Percentiles rank a stretch among this genome's conserved stretches.
Evolutionary conservation across 1,139 yeast genomes (phyloP).

Genomic region (Magnusiomyces ingens): DNA sequence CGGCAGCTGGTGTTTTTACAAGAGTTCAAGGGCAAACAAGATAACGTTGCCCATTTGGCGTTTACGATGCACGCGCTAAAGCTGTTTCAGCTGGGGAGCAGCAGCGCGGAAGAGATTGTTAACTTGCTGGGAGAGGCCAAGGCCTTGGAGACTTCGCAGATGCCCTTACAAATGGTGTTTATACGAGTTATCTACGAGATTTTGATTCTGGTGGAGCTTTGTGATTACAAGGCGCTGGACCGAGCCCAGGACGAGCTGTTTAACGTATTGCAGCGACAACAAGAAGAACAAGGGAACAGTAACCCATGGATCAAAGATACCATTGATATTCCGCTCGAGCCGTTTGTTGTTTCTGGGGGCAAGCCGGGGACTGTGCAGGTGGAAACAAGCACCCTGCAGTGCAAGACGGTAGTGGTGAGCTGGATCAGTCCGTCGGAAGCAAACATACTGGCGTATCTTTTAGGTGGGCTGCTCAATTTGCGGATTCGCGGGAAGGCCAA

Average conservation of each 20-base stretch:
- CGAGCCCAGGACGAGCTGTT: constrained; percentile 1
- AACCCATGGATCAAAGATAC: constrained; percentile 1
- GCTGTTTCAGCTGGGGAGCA: constrained; percentile 9
- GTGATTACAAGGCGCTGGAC: not conserved
- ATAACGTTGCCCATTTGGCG: constrained; percentile 11
- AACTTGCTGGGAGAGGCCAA: constrained; percentile 3
- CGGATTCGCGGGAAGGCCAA: constrained; percentile 7
- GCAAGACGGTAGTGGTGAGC: constrained; percentile 5
- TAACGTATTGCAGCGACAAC: not conserved
- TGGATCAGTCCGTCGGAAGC: constrained; percentile 13
- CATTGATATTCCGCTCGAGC: constrained; percentile 1
- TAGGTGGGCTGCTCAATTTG: constrained; percentile 10
- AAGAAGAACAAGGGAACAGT: not conserved
- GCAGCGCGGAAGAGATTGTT: not conserved
- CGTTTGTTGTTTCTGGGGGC: constrained; percentile 6
- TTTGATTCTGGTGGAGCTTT: not conserved
- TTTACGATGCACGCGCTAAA: constrained; percentile 12
- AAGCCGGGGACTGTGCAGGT: not conserved
- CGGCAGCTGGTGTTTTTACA: constrained; percentile 10
- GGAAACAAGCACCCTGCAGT: constrained; percentile 7
- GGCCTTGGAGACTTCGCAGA: constrained; percentile 5
- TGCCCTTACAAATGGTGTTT: constrained; percentile 8
- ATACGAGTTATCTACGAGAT: constrained; percentile 12
- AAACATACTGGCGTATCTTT: constrained; percentile 7
- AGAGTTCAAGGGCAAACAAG: constrained; percentile 7